Conservation (phyloP, 2,329 filamentous ascomycete species). For the Corynespora cassiicola region DNA sequence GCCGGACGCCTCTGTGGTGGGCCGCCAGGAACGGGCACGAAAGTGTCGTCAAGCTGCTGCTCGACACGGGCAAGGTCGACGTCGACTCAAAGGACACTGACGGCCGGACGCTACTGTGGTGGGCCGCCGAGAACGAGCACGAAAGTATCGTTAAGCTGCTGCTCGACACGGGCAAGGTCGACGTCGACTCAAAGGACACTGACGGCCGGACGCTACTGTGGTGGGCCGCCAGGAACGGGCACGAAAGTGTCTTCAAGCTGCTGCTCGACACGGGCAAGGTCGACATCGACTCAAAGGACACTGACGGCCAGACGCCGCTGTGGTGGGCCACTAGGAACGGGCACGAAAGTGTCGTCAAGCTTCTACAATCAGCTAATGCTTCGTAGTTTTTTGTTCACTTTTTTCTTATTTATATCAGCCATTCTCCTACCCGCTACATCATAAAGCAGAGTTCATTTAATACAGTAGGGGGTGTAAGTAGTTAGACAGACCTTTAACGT, state of each 20-base stretch:
- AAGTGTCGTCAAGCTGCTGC: slow-evolving; percentile 2
- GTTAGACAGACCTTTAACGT: too few relatives aligned
- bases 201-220: slow-evolving; percentile 3
- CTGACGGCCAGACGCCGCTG: slow-evolving; percentile 8
- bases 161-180: slow-evolving; percentile 4
- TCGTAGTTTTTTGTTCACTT: too few relatives aligned
- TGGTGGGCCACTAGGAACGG: slow-evolving; percentile 7
- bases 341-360: slow-evolving; percentile 1
- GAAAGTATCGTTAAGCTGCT: slow-evolving; percentile 6
- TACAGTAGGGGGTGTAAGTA: too few relatives aligned
- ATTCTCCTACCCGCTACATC: too few relatives aligned
- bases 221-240: slow-evolving; percentile 6
- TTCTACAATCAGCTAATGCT: too few relatives aligned
- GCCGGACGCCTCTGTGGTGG: neutral
- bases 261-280: slow-evolving; percentile 13
- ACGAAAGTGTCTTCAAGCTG: slow-evolving; percentile 9
- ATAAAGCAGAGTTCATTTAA: too few relatives aligned
- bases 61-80: neutral
- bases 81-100: neutral
- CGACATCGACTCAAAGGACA: slow-evolving; percentile 12
- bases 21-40: slow-evolving; percentile 2
- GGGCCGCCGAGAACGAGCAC: slow-evolving; percentile 5
- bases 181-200: slow-evolving; percentile 4
- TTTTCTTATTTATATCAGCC: too few relatives aligned
- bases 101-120: slow-evolving; percentile 4